Base-by-base conservation (phyloP, 1,284 basidiomycete species). In the Wallemia ichthyophaga region DNA sequence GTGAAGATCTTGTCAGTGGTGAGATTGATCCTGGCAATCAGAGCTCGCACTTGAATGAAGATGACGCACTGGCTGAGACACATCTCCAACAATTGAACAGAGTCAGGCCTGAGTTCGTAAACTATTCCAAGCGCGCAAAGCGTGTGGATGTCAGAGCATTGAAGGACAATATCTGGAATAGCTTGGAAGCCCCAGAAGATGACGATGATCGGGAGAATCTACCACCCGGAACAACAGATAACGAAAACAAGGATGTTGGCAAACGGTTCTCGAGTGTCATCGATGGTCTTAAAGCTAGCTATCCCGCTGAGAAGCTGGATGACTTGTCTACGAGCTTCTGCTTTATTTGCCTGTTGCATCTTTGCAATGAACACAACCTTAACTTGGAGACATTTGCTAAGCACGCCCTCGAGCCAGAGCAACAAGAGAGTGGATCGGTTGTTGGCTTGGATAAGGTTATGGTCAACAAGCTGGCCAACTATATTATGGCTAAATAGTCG, bases 281-380 rank as follows among this genome's bases (percentile, higher is more conserved):
- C 63, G 76, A 79, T 1, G 81, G 80, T 19, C 74, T 99, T 32
- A 80, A 84, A 63, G 75, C 73, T 58, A 77, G 81, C 7, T 98
- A 98, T 69, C 85, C 92, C 0, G 74, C 75, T 62, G 88, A 95
- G 55, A 94, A 91, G 74, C 84, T 98, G 82, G 81, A 84, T 56
- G 94, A 99, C 65, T 95, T 98, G 69, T 94, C 88, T 68, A 98
- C 94, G 9, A 94, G 87, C 62, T 98, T 95, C 78, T 98, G 92
- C 71, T 99, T 98, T 74, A 99, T 98, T 69, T 98, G 92, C 67
- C 72, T 98, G 31, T 72, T 94, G 28, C 89, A 95, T 72, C 74
- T 98, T 48, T 91, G 89, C 55, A 94, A 96, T 67, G 89, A 96
- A 68, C 85, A 87, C 67, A 91, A 91, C 1, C 74, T 95, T 55